Conservation (phyloP, 2,329 filamentous ascomycete species). For the Fusarium metavorans region DNA sequence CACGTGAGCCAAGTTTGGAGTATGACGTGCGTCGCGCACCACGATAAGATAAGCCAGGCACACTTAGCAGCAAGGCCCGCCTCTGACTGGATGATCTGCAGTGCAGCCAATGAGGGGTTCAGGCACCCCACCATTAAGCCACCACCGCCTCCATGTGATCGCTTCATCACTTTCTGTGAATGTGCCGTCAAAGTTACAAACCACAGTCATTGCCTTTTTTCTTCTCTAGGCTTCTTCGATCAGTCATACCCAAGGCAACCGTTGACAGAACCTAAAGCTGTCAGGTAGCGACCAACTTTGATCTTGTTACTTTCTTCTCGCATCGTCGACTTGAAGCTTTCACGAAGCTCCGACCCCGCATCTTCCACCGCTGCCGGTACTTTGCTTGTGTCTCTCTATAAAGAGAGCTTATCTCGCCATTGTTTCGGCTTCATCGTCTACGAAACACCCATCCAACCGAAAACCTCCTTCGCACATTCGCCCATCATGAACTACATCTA, state of each 20-base stretch:
- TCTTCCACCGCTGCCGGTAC: neutral
- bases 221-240: conserved; percentile 13
- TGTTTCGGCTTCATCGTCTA: neutral
- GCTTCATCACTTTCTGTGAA: conserved; percentile 34
- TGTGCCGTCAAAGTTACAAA: neutral
- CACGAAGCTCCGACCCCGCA: conserved; percentile 29
- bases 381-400: neutral
- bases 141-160: conserved; percentile 48
- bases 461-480: neutral
- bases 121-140: conserved; percentile 30
- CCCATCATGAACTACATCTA: conserved; percentile 86
- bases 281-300: neutral
- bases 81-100: conserved; percentile 15
- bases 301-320: neutral
- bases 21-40: conserved; percentile 32
- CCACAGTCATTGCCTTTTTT: conserved; percentile 7
- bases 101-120: conserved; percentile 37
- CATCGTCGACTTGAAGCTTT: neutral
- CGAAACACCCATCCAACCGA: neutral
- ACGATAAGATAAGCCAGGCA: conserved; percentile 31
- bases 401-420: neutral
- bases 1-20: conserved; percentile 25
- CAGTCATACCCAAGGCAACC: conserved; percentile 26
- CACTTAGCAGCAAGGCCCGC: neutral
- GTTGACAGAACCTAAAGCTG: neutral